Percentiles rank a stretch among this genome's conserved stretches.
Conservation (phyloP, 805 yeast species). For the Lipomyces kockii region DNA sequence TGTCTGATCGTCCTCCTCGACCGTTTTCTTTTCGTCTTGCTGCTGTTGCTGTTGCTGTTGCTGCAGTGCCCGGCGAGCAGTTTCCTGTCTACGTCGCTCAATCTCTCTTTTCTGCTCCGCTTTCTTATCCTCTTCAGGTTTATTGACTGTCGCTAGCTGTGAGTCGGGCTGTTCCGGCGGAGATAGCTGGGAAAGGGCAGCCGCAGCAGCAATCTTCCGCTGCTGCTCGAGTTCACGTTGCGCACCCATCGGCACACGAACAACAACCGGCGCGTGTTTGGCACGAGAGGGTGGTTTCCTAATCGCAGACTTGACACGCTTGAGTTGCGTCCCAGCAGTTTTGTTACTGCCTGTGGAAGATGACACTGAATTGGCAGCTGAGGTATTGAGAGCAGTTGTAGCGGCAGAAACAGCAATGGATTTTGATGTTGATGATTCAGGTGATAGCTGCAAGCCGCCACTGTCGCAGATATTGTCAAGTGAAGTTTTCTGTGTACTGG, state of each 20-base stretch:
- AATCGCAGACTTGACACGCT: constrained; percentile 31
- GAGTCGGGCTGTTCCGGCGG: not conserved
- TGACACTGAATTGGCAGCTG: not conserved
- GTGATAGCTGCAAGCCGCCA: constrained; percentile 25
- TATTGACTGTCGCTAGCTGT: not conserved
- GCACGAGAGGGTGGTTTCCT: constrained; percentile 23
- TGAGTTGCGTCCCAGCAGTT: constrained; percentile 2
- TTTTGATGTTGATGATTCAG: constrained; percentile 13
- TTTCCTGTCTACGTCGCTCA: constrained; percentile 35
- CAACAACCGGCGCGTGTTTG: constrained; percentile 39
- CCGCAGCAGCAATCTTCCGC: constrained; percentile 34
- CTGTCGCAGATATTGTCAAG: constrained; percentile 19
- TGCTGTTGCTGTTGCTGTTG: constrained; percentile 25
- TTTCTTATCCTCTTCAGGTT: constrained; percentile 21
- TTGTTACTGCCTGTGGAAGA: not conserved
- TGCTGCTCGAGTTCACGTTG: constrained; percentile 39
- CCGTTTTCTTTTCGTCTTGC: constrained; percentile 18
- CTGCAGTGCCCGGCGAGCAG: constrained; percentile 24
- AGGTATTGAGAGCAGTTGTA: constrained; percentile 4
- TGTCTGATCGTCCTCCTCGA: constrained; percentile 23
- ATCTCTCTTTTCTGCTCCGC: constrained; percentile 31
- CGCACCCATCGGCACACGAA: constrained; percentile 39
- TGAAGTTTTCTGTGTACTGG: constrained; percentile 13
- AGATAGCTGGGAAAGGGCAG: constrained; percentile 4
- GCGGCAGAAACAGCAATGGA: constrained; percentile 6